These are phyloP conservation scores for Aspergillus avenaceus DNA, from an alignment of 495 filamentous ascomycete genomes.

Conservation along the genomic window DNA sequence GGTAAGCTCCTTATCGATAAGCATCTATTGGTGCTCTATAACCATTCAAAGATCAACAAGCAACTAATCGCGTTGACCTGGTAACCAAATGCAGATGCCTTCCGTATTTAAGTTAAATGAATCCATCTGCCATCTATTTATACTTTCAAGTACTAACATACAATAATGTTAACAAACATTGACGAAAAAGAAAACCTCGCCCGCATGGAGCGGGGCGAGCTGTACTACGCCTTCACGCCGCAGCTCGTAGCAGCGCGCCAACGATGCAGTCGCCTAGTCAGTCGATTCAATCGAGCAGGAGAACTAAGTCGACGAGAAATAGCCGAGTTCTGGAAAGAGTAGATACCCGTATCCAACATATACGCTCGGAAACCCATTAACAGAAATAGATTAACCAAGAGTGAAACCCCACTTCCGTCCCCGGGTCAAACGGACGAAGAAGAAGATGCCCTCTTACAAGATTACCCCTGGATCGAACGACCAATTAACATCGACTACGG, in stretches of 20 bases:
- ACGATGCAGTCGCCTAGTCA: slow-evolving; percentile 3
- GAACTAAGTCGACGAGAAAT: background rate
- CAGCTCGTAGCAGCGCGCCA: slow-evolving; percentile 6
- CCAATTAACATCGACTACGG: slow-evolving; percentile 8
- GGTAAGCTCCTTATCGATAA: too few relatives aligned
- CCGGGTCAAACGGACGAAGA: background rate
- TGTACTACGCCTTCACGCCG: slow-evolving; percentile 10
- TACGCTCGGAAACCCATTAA: background rate
- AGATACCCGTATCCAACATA: background rate
- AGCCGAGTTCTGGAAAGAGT: slow-evolving; percentile 8
- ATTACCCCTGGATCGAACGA: slow-evolving; percentile 3
- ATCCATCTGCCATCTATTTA: too few relatives aligned
- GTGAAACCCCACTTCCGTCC: slow-evolving; percentile 1
- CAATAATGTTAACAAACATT: slow-evolving; percentile 1
- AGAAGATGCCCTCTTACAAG: background rate
- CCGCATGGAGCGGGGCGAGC: slow-evolving; percentile 11
- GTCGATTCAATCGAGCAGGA: background rate
- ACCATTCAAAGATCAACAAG: too few relatives aligned
- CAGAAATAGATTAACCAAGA: slow-evolving; percentile 7
- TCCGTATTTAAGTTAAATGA: too few relatives aligned
- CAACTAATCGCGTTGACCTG: too few relatives aligned
- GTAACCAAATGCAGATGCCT: too few relatives aligned
- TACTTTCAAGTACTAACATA: too few relatives aligned
- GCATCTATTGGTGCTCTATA: too few relatives aligned
- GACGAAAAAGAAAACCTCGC: slow-evolving; percentile 7